Evolutionary conservation across 164 flowering plant genomes (phyloP).

Genomic region (Vitis amurensis): DNA sequence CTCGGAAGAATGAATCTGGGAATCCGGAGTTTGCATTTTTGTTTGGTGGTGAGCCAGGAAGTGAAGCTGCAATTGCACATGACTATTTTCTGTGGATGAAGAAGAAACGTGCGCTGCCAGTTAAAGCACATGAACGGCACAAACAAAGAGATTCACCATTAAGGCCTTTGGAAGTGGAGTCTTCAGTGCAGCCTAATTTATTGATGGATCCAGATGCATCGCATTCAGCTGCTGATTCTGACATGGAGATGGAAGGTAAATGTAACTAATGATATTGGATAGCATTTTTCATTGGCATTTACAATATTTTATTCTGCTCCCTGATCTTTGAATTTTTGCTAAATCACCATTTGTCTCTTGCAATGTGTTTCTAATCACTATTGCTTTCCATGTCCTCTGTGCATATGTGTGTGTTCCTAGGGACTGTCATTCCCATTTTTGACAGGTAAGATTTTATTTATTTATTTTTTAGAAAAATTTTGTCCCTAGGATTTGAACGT

Average conservation of each 20-base stretch:
- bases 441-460: no score
- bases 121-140: constrained; percentile 8
- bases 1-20: constrained; percentile 31
- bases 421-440: no score
- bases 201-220: constrained; percentile 21
- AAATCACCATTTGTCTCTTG: no score
- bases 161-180: constrained; percentile 17
- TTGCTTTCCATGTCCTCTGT: no score
- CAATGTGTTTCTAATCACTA: no score
- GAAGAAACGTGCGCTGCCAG: constrained; percentile 29
- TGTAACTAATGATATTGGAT: background rate
- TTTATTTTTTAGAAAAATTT: no score
- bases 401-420: no score
- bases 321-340: no score
- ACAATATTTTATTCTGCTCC: no score
- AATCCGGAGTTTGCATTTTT: constrained; percentile 55
- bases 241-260: constrained; percentile 96
- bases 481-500: no score
- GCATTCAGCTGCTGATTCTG: constrained; percentile 63
- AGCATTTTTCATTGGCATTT: background rate
- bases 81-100: constrained; percentile 56
- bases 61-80: constrained; percentile 53
- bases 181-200: constrained; percentile 14
- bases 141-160: constrained; percentile 11
- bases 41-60: constrained; percentile 61